phyloP scores from a whole-genome alignment of 2,329 filamentous ascomycete genomes.

The Ophiobolus disseminans region DNA sequence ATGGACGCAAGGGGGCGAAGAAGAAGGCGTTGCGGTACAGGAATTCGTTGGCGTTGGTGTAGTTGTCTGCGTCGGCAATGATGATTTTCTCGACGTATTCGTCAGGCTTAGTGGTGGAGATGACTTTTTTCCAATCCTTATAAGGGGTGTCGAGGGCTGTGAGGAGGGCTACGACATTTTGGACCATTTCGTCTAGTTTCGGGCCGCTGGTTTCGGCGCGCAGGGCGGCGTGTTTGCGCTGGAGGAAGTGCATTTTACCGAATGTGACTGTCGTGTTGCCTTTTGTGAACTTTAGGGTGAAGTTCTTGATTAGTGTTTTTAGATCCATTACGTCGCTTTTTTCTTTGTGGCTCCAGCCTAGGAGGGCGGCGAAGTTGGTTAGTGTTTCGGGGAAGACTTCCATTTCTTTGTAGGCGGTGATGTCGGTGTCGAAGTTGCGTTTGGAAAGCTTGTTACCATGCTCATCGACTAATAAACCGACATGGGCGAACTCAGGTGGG shows the following conservation, averaged over 20 bases:
- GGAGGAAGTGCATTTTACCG: conserved; percentile 81
- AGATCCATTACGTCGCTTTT: conserved; percentile 76
- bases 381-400: conserved; percentile 69
- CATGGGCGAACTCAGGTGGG: conserved; percentile 58
- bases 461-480: conserved; percentile 57
- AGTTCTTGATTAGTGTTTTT: conserved; percentile 73
- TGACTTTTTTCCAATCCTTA: conserved; percentile 28
- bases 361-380: conserved; percentile 82
- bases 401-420: conserved; percentile 63
- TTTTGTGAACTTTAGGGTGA: conserved; percentile 86
- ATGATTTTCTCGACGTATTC: conserved; percentile 61
- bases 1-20: conserved; percentile 53
- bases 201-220: conserved; percentile 56
- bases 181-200: conserved; percentile 47
- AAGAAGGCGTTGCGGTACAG: conserved; percentile 64
- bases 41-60: conserved; percentile 63
- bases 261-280: conserved; percentile 85
- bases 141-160: conserved; percentile 36
- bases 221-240: conserved; percentile 70
- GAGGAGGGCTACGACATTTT: conserved; percentile 39
- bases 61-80: conserved; percentile 63
- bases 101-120: conserved; percentile 41
- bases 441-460: conserved; percentile 72
- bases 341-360: conserved; percentile 79
- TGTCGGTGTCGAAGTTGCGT: conserved; percentile 72